Evolutionary conservation across 176 grass and related monocot species (phyloP).

Genomic region (Chrysopogon serrulatus): DNA sequence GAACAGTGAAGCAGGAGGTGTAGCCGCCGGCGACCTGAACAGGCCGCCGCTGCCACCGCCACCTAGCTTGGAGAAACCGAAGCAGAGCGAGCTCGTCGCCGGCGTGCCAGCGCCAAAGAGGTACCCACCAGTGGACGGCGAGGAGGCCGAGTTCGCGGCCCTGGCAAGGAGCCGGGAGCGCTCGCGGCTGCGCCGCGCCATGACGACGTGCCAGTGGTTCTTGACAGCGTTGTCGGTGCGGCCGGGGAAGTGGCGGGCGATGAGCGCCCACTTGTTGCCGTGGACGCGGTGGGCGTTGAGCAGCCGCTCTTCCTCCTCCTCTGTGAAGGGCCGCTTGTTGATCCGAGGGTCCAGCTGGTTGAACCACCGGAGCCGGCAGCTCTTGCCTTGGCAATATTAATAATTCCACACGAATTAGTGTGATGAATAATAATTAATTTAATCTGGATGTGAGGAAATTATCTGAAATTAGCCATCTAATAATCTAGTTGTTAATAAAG

Average conservation of each 20-base stretch:
- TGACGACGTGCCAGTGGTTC: slow-evolving; percentile 92
- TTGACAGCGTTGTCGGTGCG: slow-evolving; percentile 92
- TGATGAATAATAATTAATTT: neutral
- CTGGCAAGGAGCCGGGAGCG: slow-evolving; percentile 29
- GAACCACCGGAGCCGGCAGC: slow-evolving; percentile 92
- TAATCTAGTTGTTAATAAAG: neutral
- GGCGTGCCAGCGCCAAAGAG: neutral
- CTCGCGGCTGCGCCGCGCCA: slow-evolving; percentile 67
- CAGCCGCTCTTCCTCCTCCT: slow-evolving; percentile 69
- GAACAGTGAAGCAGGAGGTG: neutral
- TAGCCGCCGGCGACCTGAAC: neutral
- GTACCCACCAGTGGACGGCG: neutral
- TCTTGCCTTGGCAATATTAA: slow-evolving; percentile 49
- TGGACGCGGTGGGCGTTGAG: slow-evolving; percentile 59
- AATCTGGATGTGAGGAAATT: neutral
- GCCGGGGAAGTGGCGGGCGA: slow-evolving; percentile 75
- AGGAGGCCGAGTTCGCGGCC: neutral
- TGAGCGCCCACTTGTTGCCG: slow-evolving; percentile 83
- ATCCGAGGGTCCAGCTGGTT: slow-evolving; percentile 93
- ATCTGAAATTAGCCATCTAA: neutral
- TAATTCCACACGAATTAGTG: neutral
- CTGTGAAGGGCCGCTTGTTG: slow-evolving; percentile 70
- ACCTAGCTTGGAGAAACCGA: slow-evolving; percentile 30
- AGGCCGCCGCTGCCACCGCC: neutral
- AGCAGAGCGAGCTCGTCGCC: slow-evolving; percentile 16